Conservation (phyloP, 2,329 filamentous ascomycete genomes). For the Colletotrichum eleusines region DNA sequence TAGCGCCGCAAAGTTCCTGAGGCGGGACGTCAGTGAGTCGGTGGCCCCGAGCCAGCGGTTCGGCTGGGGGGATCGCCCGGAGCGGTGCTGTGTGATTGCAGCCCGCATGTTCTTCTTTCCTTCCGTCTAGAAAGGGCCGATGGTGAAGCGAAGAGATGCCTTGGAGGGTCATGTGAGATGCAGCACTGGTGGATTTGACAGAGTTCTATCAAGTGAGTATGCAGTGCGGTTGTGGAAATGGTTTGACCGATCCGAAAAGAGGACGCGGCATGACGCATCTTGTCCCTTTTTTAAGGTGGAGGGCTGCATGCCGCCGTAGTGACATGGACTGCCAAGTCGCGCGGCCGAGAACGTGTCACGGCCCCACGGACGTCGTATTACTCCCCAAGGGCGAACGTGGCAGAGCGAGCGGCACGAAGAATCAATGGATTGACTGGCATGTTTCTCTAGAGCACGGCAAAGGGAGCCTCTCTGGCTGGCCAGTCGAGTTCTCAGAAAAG, state of each 20-base stretch:
- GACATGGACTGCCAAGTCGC: constrained; percentile 29
- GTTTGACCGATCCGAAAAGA: not conserved
- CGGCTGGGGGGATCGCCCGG: not conserved
- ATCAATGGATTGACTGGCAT: no score
- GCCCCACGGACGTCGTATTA: constrained; percentile 16
- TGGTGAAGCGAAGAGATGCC: not conserved
- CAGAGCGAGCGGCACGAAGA: not conserved
- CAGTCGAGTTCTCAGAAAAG: not conserved
- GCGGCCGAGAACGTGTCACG: constrained; percentile 15
- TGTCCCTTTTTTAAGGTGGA: not conserved
- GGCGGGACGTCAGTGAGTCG: not conserved
- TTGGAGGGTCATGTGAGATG: not conserved
- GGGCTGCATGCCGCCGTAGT: constrained; percentile 2
- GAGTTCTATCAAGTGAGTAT: not conserved
- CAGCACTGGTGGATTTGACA: constrained; percentile 4
- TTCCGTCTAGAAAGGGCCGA: not conserved
- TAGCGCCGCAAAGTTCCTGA: not conserved
- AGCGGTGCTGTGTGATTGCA: constrained; percentile 2
- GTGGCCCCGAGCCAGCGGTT: constrained; percentile 7
- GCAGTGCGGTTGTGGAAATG: not conserved
- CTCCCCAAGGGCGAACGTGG: not conserved
- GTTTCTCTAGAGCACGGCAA: not conserved
- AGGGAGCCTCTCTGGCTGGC: not conserved
- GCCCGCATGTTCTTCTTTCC: not conserved
- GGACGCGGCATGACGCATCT: not conserved